A percentile compares a stretch with the other conserved stretches of the same genome.
phyloP scores from a whole-genome alignment of 306 rosid species.

The Quercus gilva region DNA sequence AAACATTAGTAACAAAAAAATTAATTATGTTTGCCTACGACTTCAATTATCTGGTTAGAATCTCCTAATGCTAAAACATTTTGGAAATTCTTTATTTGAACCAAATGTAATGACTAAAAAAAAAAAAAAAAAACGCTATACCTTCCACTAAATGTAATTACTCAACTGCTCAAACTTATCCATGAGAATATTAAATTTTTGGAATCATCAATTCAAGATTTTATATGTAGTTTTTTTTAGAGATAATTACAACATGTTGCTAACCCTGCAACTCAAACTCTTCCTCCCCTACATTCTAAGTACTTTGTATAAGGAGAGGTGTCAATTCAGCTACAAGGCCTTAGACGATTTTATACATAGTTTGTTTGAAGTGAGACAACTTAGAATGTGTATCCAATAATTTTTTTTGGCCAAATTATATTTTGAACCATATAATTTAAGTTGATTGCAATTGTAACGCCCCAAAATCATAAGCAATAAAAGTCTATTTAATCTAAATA shows the following conservation, averaged over 20 bases:
- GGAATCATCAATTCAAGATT: neutral
- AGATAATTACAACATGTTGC: no score
- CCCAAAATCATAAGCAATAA: no score
- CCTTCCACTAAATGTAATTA: no score
- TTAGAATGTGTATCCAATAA: neutral
- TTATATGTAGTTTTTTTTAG: neutral
- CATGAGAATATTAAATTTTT: neutral
- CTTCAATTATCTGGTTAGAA: neutral
- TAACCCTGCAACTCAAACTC: no score
- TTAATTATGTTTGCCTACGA: no score
- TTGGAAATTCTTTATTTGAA: neutral
- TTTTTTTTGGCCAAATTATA: neutral
- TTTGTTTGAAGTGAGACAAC: neutral
- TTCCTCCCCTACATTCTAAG: no score
- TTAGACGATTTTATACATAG: no score
- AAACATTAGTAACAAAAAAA: neutral
- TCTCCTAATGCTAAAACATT: neutral
- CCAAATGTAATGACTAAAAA: neutral
- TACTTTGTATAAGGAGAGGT: no score
- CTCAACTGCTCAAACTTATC: neutral
- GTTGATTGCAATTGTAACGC: neutral
- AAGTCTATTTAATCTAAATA: no score
- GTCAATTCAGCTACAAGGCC: no score
- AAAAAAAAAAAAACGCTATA: no score
- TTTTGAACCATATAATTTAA: neutral